Evolutionary conservation across 805 yeast species (phyloP), one percentile per base, ranked within the genome.

Genomic region (Candida maltosa): DNA sequence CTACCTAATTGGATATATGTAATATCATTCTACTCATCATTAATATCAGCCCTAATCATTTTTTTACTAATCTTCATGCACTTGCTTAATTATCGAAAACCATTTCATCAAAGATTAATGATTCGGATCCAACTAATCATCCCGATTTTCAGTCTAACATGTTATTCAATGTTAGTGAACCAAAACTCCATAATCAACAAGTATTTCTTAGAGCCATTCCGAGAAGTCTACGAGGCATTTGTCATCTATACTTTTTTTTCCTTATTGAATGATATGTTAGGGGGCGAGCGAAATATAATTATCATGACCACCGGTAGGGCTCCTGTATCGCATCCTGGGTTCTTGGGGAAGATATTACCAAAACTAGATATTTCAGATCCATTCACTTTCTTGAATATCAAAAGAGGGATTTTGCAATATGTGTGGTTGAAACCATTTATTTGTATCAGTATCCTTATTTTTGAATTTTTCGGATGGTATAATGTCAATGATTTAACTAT

Each of bases 181-280:
- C 76, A 65, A 12, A 53, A 57, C 12, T 50, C 68, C n/a, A 46
- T 46, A 4, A 41, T 64, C 20, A 77, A 70, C 32, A 62, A 56
- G 37, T 65, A 67, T 38, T 46, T 87, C 3, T 44, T 68, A 10
- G 93, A 84, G 46, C 95, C 96, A 0, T 49, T 85, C 0, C 69
- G 93, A 29, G 98, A 93, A 54, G 76, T 91, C 1, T 93, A 93
- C 58, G 98, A 93, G 58, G 97, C 97, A 0, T 87, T 93, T 60
- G 96, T 89, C 22, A 85, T 93, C 22, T 93, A 93, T 58, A 87
- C 96, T 2, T 93, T 93, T 56, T 91, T 86, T 65, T 75, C 91
- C 21, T 68, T 88, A 19, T 65, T 93, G 36, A 87, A 94, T 1
- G 76, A 80, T 43, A 75, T 87, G 65, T 69, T 93, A 7, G 97